Evolutionary conservation across 148 eudicot genomes (phyloP).

Genomic region (Nyssa sinensis): DNA sequence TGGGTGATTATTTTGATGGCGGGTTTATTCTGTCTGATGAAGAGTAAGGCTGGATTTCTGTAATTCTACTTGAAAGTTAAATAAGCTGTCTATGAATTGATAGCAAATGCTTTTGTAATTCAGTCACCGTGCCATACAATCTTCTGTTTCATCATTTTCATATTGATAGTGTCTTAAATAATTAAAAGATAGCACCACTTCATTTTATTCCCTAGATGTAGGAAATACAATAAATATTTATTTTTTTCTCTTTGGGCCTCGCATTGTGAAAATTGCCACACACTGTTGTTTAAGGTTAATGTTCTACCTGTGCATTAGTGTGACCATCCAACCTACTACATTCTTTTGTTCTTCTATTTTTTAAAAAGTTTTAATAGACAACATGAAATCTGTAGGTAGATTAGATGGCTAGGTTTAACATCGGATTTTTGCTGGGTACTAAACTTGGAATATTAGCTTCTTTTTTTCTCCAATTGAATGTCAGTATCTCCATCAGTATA

Average conservation of each 20-base stretch:
- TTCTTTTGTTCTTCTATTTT: neutral
- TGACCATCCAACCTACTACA: neutral
- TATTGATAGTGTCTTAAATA: neutral
- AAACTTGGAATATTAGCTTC: neutral
- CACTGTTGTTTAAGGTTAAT: neutral
- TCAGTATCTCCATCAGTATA: neutral
- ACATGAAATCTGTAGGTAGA: neutral
- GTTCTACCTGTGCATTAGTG: neutral
- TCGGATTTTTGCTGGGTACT: neutral
- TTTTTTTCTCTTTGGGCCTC: neutral
- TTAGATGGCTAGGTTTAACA: neutral
- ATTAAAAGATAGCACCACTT: neutral
- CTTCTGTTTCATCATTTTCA: neutral
- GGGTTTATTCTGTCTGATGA: conserved; percentile 62
- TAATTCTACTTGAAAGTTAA: conserved; percentile 4
- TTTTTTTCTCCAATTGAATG: neutral
- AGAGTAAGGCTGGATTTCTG: conserved; percentile 57
- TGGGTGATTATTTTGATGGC: conserved; percentile 96
- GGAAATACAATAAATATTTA: neutral
- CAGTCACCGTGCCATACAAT: neutral
- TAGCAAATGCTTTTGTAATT: neutral
- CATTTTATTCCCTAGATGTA: neutral
- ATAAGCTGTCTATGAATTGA: neutral
- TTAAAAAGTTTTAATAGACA: too few relatives aligned
- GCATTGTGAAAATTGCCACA: neutral